Conservation (phyloP, 2,329 filamentous ascomycete species). For the Seiridium unicorne region DNA sequence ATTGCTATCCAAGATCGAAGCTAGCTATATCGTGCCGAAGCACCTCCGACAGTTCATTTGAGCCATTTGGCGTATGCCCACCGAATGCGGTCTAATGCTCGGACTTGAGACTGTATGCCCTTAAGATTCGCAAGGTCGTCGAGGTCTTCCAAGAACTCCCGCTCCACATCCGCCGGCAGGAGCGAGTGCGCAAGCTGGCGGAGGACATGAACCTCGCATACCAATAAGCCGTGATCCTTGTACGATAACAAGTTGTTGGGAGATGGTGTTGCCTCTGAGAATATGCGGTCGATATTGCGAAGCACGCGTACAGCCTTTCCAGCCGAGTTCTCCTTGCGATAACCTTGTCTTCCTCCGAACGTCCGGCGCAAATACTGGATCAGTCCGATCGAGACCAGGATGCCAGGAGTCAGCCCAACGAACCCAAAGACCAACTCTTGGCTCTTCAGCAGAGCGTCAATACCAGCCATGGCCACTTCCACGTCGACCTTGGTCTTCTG, state of each 20-base stretch:
- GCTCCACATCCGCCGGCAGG: slow-evolving; percentile 72
- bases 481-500: slow-evolving; percentile 99
- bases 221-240: slow-evolving; percentile 85
- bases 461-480: slow-evolving; percentile 92
- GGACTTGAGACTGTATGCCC: slow-evolving; percentile 74
- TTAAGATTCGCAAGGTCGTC: slow-evolving; percentile 82
- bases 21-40: too few relatives aligned
- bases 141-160: slow-evolving; percentile 86
- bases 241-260: slow-evolving; percentile 78
- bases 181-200: slow-evolving; percentile 65
- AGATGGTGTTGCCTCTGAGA: slow-evolving; percentile 66
- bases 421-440: slow-evolving; percentile 99
- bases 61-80: slow-evolving; percentile 89
- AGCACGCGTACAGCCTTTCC: slow-evolving; percentile 74
- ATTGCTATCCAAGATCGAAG: too few relatives aligned
- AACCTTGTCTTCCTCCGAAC: slow-evolving; percentile 69
- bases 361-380: slow-evolving; percentile 68
- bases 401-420: slow-evolving; percentile 85
- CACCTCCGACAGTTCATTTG: slow-evolving; percentile 15
- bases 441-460: slow-evolving; percentile 90
- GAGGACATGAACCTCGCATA: slow-evolving; percentile 87
- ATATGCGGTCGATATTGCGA: slow-evolving; percentile 82
- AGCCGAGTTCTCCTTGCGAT: slow-evolving; percentile 62
- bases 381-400: slow-evolving; percentile 79
- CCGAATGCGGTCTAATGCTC: slow-evolving; percentile 77